These are phyloP conservation scores for Linnemannia schmuckeri DNA, from an alignment of 192 early-diverging fungal species.

Conservation along the genomic window DNA sequence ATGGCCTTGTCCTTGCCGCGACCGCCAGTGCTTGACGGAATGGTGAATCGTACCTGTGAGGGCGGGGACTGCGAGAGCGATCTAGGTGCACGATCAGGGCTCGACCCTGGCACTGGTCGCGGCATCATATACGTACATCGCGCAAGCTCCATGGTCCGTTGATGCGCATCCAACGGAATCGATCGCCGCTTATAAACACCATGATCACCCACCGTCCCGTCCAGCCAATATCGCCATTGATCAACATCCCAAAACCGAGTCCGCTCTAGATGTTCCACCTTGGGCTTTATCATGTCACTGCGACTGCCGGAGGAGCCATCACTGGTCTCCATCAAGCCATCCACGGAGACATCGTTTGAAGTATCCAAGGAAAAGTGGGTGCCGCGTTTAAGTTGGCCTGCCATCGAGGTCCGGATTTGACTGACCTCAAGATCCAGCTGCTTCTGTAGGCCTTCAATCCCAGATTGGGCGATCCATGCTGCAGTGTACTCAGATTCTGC, in stretches of 20 bases:
- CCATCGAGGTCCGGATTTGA: conserved; percentile 15
- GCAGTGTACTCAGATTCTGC: conserved; percentile 32
- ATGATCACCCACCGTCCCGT: conserved; percentile 14
- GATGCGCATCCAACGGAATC: background rate
- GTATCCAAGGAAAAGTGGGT: too few relatives aligned
- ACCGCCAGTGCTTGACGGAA: background rate
- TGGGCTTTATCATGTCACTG: background rate
- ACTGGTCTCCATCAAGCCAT: background rate
- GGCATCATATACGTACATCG: conserved; percentile 7
- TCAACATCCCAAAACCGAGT: conserved; percentile 49
- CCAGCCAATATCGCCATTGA: conserved; percentile 52
- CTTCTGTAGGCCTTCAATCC: conserved; percentile 18
- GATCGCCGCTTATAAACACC: conserved; percentile 43
- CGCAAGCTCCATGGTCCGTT: background rate
- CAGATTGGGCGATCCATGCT: conserved; percentile 31
- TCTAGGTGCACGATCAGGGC: background rate
- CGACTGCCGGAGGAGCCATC: background rate
- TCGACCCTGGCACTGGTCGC: background rate
- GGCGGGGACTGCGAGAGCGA: background rate
- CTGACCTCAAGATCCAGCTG: conserved; percentile 35
- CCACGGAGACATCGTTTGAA: background rate
- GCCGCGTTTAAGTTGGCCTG: background rate
- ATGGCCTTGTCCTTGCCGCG: background rate
- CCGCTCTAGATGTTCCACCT: conserved; percentile 18
- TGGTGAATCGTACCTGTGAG: background rate